These are phyloP conservation scores for Juncus effusus DNA, from an alignment of 176 grass and related monocot genomes.

Conservation along the genomic window DNA sequence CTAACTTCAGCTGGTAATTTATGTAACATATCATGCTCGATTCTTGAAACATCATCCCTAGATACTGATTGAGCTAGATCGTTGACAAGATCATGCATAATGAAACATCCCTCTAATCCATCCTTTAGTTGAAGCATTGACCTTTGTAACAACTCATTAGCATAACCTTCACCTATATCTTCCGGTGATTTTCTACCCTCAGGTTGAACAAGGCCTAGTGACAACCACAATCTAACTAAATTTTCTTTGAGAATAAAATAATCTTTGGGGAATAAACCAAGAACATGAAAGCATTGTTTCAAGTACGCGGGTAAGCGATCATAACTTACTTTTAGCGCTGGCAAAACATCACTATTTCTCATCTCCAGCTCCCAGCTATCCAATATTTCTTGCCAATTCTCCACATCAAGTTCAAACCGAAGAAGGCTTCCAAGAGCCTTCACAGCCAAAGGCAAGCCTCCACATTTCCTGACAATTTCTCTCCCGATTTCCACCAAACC, in stretches of 20 bases:
- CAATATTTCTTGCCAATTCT: conserved; percentile 7
- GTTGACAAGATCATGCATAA: conserved; percentile 26
- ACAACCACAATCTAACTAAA: conserved; percentile 17
- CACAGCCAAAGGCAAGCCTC: conserved; percentile 9
- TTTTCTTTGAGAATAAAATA: conserved; percentile 1
- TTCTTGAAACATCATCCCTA: neutral
- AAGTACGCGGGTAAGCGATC: conserved; percentile 1
- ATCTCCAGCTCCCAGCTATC: conserved; percentile 8
- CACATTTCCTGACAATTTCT: neutral
- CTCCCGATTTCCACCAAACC: neutral
- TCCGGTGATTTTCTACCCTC: neutral
- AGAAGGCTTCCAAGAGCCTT: conserved; percentile 8
- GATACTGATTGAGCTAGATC: conserved; percentile 18
- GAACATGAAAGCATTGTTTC: conserved; percentile 3
- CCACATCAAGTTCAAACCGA: neutral
- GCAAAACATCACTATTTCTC: neutral
- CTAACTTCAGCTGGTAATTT: neutral
- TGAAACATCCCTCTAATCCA: neutral
- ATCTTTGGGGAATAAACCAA: conserved; percentile 21
- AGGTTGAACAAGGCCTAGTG: neutral
- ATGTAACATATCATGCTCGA: neutral
- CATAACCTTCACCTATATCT: conserved; percentile 7
- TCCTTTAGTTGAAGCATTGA: conserved; percentile 21
- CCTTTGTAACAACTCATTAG: conserved; percentile 12
- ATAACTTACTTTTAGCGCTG: conserved; percentile 14